Base-by-base conservation (phyloP, 2,329 filamentous ascomycete species). In the Fusarium secorum region DNA sequence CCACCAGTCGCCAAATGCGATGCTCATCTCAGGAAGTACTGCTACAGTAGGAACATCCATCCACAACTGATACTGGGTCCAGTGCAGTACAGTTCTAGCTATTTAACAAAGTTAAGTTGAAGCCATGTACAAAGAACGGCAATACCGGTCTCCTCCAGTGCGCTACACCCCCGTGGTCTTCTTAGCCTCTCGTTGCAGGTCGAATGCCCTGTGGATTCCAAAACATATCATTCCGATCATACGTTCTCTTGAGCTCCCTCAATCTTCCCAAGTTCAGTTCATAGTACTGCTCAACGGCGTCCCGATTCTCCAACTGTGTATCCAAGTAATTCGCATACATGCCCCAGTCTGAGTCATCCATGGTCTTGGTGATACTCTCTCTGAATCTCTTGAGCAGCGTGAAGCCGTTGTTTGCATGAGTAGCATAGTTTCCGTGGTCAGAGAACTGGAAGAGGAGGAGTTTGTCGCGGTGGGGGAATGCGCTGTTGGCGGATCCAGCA, bases 401-500 rank as follows among this genome's bases (percentile, higher is more conserved):
- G 49, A 81, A 80, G 0, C 82, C 81, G 15, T 77, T 75, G 7
- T 71, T 57, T 0, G 81, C 81, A 52, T 81, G 81, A 4, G 22
- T 30, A 2, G 66, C 72, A n/a, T 66, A 51, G 44, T 65, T 64
- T 2, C 76, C 78, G 1, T 81, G 75, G 70, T 87, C 85, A 24
- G 83, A 82, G 58, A 87, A 82, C 73, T 88, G 84, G 53, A 83
- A 85, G 4, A 88, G 82, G 4, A 86, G 81, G 22, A 87, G 81
- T 73, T 84, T 82, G 56, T 83, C 79, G 30, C 81, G 81, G 69
- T 83, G 81, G 0, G 78, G 74, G 69, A 81, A 85, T 4, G 83
- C 78, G 3, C 80, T 80, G 11, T 73, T 72, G 11, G 74, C 33
- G 1, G 67, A 62, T 0, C 68, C 32, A 4, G 79, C 48, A 2